A percentile compares a stretch with the other conserved stretches of the same genome.
phyloP scores from a whole-genome alignment of 1,284 basidiomycete species.

The Rhodotorula sp. region DNA sequence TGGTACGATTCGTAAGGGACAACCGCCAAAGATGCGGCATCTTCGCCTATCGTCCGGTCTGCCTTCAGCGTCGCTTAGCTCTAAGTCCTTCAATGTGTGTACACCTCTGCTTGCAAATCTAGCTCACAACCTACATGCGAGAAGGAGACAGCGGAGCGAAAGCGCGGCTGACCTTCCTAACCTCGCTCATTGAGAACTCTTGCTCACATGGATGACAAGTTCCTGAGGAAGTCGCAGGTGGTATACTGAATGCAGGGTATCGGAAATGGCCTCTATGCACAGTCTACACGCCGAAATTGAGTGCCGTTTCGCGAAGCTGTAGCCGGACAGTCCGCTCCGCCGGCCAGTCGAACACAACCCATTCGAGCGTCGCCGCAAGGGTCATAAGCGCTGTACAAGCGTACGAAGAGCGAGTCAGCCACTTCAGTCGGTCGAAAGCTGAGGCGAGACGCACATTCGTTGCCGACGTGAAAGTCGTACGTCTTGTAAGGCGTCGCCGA shows the following conservation, averaged over 20 bases:
- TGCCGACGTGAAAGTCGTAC: constrained; percentile 62
- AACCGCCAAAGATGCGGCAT: neutral
- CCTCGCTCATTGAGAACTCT: neutral
- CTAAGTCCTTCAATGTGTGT: too few species aligned
- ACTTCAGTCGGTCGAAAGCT: neutral
- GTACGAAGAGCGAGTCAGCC: too few species aligned
- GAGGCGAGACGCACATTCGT: constrained; percentile 50
- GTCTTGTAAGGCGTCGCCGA: constrained; percentile 66
- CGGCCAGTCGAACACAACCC: constrained; percentile 77
- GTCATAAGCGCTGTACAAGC: constrained; percentile 62
- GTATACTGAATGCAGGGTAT: neutral
- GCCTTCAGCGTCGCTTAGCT: neutral
- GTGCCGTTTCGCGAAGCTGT: constrained; percentile 68
- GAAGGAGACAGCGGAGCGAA: too few species aligned
- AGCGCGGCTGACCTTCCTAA: too few species aligned
- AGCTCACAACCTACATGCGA: too few species aligned
- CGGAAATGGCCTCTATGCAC: neutral
- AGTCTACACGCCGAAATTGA: constrained; percentile 60
- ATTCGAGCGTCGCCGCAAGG: constrained; percentile 65
- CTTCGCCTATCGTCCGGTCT: neutral
- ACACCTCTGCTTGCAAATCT: too few species aligned
- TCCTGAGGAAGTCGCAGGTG: neutral
- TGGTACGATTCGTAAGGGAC: constrained; percentile 2
- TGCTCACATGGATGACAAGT: neutral
- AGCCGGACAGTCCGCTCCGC: constrained; percentile 75